phyloP scores from a whole-genome alignment of 164 flowering plant species.

The Chimonanthus praecox region DNA sequence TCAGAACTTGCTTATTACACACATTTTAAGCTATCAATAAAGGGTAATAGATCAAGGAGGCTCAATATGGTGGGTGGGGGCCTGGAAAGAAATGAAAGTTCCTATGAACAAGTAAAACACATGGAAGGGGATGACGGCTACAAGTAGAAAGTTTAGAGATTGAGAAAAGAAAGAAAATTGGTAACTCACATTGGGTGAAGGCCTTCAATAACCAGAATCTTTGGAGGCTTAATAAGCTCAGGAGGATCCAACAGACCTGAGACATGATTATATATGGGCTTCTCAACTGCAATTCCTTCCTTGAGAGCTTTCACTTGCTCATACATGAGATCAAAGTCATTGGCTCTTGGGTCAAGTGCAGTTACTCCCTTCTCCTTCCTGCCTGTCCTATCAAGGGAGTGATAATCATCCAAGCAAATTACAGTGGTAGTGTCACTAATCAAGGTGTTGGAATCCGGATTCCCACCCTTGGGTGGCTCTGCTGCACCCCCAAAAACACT shows the following conservation, averaged over 20 bases:
- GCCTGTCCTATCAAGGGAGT: slow-evolving; percentile 86
- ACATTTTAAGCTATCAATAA: neutral
- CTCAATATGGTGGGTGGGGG: too few species aligned
- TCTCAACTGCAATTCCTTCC: slow-evolving; percentile 66
- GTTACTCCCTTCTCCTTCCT: slow-evolving; percentile 92
- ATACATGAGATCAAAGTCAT: slow-evolving; percentile 92
- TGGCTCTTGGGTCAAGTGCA: slow-evolving; percentile 95
- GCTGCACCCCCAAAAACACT: slow-evolving; percentile 98
- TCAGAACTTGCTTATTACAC: neutral
- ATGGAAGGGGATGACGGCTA: neutral
- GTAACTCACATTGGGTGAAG: slow-evolving; percentile 89
- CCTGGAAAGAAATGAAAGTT: too few species aligned
- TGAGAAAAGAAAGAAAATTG: neutral
- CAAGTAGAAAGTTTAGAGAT: neutral
- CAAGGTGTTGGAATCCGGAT: slow-evolving; percentile 94
- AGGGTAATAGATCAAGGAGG: too few species aligned
- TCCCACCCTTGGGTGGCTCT: slow-evolving; percentile 92
- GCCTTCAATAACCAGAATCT: slow-evolving; percentile 94
- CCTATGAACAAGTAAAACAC: neutral
- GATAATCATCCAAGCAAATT: slow-evolving; percentile 92
- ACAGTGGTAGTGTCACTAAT: slow-evolving; percentile 94
- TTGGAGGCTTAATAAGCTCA: slow-evolving; percentile 85
- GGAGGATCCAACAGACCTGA: slow-evolving; percentile 89
- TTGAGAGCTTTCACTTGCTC: slow-evolving; percentile 91
- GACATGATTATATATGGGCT: slow-evolving; percentile 94